Percentiles rank a stretch among this genome's conserved stretches.
Conservation (phyloP, 768 basidiomycete genomes). For the Pleurotus tuber-regium region DNA sequence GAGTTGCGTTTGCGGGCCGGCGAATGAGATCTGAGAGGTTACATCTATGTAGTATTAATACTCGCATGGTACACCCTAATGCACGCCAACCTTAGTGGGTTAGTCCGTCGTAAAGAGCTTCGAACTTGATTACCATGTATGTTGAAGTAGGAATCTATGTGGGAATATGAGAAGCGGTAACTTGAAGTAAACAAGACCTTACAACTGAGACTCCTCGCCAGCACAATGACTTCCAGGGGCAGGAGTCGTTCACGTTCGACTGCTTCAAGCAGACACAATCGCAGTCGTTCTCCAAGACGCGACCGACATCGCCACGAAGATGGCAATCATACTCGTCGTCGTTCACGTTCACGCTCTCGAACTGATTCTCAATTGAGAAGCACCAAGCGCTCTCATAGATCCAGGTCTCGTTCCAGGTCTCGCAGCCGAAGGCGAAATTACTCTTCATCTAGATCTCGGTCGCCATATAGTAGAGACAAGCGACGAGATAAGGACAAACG, state of each 20-base stretch:
- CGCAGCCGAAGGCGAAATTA: slow-evolving; percentile 9
- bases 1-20: too few relatives aligned
- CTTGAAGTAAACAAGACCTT: not conserved
- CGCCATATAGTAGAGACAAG: slow-evolving; percentile 23
- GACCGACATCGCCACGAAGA: not conserved
- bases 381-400: slow-evolving; percentile 4
- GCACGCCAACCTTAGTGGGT: too few relatives aligned
- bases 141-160: too few relatives aligned
- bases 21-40: too few relatives aligned
- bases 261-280: not conserved
- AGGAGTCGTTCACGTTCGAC: slow-evolving; percentile 2
- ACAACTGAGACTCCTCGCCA: not conserved
- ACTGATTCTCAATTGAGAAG: not conserved
- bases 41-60: too few relatives aligned
- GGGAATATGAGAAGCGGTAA: too few relatives aligned
- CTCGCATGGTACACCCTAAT: too few relatives aligned
- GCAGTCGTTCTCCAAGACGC: not conserved
- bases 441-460: slow-evolving; percentile 27
- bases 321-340: slow-evolving; percentile 3
- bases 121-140: too few relatives aligned
- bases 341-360: slow-evolving; percentile 11
- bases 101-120: too few relatives aligned
- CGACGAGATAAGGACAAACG: slow-evolving; percentile 33
- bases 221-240: not conserved
- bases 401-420: slow-evolving; percentile 10